Base-by-base conservation (phyloP, 805 yeast species). In the Cyberlindnera mississippiensis region DNA sequence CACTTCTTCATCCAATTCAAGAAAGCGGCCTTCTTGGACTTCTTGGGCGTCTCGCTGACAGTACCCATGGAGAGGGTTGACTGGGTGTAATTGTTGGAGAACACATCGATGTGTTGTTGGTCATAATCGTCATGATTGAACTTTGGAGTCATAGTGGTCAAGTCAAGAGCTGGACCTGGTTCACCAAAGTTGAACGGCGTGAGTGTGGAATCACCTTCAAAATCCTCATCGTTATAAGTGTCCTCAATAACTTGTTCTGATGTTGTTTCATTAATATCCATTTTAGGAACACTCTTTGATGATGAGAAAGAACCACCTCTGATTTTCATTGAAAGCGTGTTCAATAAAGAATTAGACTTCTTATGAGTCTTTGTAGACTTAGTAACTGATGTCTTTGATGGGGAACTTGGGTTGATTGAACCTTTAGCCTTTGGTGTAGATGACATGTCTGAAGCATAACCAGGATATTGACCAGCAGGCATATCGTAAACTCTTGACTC, bases 41-140 rank as follows among this genome's bases (percentile, higher is more conserved):
- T 46, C 42, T 38, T 40, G 9, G 42, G 41, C 6, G 39, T 28
- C 8, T 35, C 42, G 24, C 24, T 20, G 24, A 20, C 24, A 20
- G 24, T 20, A 20, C 24, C 24, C 24, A 20, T 20, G 8, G 24
- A 20, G 24, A 20, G 6, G 24, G 24, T 20, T 6, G 24, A 20
- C 24, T 20, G 24, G 6, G 24, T 20, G 24, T 20, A 20, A 20
- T 20, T 20, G 24, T 20, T 20, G 24, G 16, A 19, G n/a, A 27
- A 20, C 7, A 31, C 13, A 32, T 27, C 31, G 17, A n/a, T 16
- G 33, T 20, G 24, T 20, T 20, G 24, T 20, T 28, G 35, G 24
- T 64, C 93, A 85, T 55, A 90, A 82, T 51, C 93, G 82, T 57
- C 86, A 79, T 49, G 95, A 84, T 48, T 40, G 14, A 37, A 42